Base-by-base conservation (phyloP, 2,329 filamentous ascomycete genomes). In the Aspergillus terreus region DNA sequence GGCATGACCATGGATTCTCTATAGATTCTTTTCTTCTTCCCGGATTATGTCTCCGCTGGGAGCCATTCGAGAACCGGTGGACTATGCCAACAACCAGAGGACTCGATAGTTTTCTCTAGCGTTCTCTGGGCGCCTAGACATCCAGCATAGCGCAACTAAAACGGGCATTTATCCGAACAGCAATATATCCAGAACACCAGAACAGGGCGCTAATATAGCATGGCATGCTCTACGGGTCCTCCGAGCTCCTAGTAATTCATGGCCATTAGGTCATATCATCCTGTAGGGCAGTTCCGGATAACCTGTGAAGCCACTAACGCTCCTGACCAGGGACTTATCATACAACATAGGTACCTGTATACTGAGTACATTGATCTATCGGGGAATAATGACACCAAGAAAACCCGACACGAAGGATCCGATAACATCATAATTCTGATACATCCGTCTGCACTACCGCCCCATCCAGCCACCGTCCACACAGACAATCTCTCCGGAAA, bases 401-500 rank as follows among this genome's bases (percentile, higher is more conserved):
- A 11, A 17, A 3, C 6, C 40, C 19, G 4, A 17, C 40, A 38
- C 40, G 40, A 21, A 42, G 40, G 19, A 42, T 42, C 17, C 40
- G 35, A 38, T 17, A n/a, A 38, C 40, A 11, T 19, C n/a, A 42
- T 42, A 19, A 19, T 42, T 17, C n/a, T 21, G 15, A 19, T 12
- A 12, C 15, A 19, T 30, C 27, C 27, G 10, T 10, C 25, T 4
- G 27, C 27, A 30, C 27, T 76, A 95, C 77, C 90, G 78, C 2
- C 88, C 90, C 90, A 95, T 95, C 90, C 90, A 96, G 10, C 91
- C 91, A 6, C 91, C 91, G 71, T 96, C 92, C 44, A 96, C 88
- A 23, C 88, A 86, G 60, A 96, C 66, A 4, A 90, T 77, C 71
- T 95, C 88, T 0, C 91, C 91, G 59, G 82, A 90, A 35, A 95